Conservation (phyloP, 805 yeast genomes). For the Candida silvatica region DNA sequence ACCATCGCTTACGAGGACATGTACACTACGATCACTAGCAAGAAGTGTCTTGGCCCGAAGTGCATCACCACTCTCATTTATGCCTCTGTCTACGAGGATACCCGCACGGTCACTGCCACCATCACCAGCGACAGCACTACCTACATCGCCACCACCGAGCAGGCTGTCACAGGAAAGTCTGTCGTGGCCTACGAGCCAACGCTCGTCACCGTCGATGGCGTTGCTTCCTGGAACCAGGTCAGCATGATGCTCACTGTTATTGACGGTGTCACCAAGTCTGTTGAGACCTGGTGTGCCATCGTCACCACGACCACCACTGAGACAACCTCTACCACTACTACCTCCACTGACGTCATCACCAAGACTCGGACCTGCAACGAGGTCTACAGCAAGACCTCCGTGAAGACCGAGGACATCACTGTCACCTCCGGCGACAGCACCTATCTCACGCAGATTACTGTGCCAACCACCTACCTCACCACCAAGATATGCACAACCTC, state of each 20-base stretch:
- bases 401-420: background rate
- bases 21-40: slow-evolving; percentile 1
- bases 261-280: slow-evolving; percentile 10
- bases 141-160: background rate
- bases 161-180: slow-evolving; percentile 1
- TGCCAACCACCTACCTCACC: slow-evolving; percentile 1
- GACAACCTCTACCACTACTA: slow-evolving; percentile 6
- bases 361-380: slow-evolving; percentile 2
- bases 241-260: slow-evolving; percentile 11
- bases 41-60: background rate
- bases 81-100: slow-evolving; percentile 6
- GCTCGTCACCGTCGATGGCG: slow-evolving; percentile 8
- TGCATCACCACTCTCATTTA: slow-evolving; percentile 10
- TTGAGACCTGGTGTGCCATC: slow-evolving; percentile 19
- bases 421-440: background rate
- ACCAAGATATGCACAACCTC: slow-evolving; percentile 3
- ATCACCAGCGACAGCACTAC: slow-evolving; percentile 3
- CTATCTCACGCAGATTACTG: background rate
- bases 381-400: slow-evolving; percentile 1
- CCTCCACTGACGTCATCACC: background rate
- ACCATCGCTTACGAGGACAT: slow-evolving; percentile 1
- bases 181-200: slow-evolving; percentile 7
- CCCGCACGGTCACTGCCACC: slow-evolving; percentile 6
- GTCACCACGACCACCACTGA: slow-evolving; percentile 9
- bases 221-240: slow-evolving; percentile 12